phyloP scores from a whole-genome alignment of 2,329 filamentous ascomycete genomes.

The Scleromitrula shiraiana region DNA sequence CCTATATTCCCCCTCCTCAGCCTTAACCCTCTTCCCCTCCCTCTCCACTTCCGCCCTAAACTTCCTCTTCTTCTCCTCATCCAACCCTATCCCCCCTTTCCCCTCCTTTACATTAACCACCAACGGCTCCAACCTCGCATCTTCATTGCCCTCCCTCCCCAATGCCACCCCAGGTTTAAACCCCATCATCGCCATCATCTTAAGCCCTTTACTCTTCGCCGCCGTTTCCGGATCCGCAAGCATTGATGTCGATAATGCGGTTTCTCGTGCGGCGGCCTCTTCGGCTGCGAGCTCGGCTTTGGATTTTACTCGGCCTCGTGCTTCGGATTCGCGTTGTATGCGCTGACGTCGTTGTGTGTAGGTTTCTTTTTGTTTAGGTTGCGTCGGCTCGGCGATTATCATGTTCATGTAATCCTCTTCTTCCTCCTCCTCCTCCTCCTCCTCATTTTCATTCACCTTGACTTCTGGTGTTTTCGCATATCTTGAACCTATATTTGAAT shows the following conservation, averaged over 20 bases:
- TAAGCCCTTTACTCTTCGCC: constrained; percentile 73
- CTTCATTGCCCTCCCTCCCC: constrained; percentile 49
- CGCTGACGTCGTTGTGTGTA: constrained; percentile 45
- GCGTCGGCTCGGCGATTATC: constrained; percentile 64
- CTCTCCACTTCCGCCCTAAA: constrained; percentile 54
- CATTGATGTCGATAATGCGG: constrained; percentile 66
- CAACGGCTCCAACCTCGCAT: constrained; percentile 59
- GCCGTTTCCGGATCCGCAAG: constrained; percentile 47
- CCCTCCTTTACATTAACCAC: constrained; percentile 69
- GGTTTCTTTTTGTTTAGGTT: constrained; percentile 45
- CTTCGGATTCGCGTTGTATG: constrained; percentile 53
- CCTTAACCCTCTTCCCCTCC: constrained; percentile 51
- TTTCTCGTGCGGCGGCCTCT: constrained; percentile 64
- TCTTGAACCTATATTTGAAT: background rate
- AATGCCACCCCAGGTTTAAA: constrained; percentile 71
- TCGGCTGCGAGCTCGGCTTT: constrained; percentile 77
- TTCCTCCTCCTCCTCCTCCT: constrained; percentile 46
- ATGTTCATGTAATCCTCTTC: constrained; percentile 98
- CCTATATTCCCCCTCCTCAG: constrained; percentile 63
- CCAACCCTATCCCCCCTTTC: constrained; percentile 74
- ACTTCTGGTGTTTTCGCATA: background rate
- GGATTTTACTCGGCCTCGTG: constrained; percentile 61
- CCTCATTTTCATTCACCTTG: background rate
- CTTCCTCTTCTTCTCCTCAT: constrained; percentile 75
- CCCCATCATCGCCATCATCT: constrained; percentile 96